Conservation (phyloP, 768 basidiomycete species). For the Xerocomus brunneocitrinus region DNA sequence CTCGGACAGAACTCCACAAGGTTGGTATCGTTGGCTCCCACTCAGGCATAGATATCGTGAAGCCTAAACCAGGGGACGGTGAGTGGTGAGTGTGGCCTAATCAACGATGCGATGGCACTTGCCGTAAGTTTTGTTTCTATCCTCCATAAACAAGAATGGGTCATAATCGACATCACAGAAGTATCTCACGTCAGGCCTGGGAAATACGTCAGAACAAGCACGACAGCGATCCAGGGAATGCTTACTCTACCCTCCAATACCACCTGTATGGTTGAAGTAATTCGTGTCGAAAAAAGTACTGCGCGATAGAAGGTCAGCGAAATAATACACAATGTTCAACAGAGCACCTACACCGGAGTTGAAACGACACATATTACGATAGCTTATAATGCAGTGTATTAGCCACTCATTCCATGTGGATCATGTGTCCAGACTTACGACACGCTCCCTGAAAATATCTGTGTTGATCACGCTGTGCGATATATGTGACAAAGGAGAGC, state of each 20-base stretch:
- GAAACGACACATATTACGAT: conserved; percentile 77
- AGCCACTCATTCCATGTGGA: not conserved
- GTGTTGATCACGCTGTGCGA: conserved; percentile 1
- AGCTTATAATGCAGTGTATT: conserved; percentile 28
- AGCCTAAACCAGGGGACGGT: conserved; percentile 33
- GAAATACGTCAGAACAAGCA: not conserved
- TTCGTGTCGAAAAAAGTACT: conserved; percentile 56
- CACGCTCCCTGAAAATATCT: conserved; percentile 35
- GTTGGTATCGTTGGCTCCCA: conserved; percentile 60
- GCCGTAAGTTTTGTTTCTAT: conserved; percentile 50
- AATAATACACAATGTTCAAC: not conserved
- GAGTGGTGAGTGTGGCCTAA: not conserved
- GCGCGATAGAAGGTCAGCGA: conserved; percentile 5
- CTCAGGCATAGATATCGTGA: conserved; percentile 63
- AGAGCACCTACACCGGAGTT: conserved; percentile 54
- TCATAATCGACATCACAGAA: conserved; percentile 49
- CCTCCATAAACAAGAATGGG: conserved; percentile 56
- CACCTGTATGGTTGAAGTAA: conserved; percentile 50
- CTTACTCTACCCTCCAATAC: conserved; percentile 61
- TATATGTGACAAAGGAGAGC: not conserved
- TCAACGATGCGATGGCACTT: conserved; percentile 2
- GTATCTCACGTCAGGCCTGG: conserved; percentile 47
- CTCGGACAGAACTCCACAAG: conserved; percentile 56
- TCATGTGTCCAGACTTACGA: conserved; percentile 29
- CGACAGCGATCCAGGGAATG: not conserved